Conservation (phyloP, 2,329 filamentous ascomycete genomes). For the Fusarium sp. region DNA sequence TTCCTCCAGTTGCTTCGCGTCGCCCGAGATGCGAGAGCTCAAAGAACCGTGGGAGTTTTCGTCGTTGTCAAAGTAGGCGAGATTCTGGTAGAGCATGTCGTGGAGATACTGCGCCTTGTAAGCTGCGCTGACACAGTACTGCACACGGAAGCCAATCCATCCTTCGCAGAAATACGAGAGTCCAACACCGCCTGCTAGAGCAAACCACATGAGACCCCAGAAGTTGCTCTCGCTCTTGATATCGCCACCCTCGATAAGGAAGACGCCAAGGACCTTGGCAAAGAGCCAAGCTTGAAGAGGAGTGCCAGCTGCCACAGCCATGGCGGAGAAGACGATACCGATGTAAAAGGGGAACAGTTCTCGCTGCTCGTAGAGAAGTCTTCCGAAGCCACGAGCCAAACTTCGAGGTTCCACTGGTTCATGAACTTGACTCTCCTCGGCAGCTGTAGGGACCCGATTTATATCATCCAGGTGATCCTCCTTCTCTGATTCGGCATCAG, state of each 20-base stretch:
- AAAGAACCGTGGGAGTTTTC: constrained; percentile 46
- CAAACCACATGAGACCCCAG: constrained; percentile 50
- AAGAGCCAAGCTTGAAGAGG: constrained; percentile 49
- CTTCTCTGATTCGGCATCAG: constrained; percentile 7
- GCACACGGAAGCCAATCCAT: constrained; percentile 32
- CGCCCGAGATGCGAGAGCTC: constrained; percentile 43
- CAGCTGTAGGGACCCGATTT: neutral
- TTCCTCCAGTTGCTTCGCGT: constrained; percentile 50
- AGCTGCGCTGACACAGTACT: constrained; percentile 33
- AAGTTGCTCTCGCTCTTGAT: constrained; percentile 35
- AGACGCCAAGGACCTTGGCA: constrained; percentile 44
- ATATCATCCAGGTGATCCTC: neutral
- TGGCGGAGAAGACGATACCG: constrained; percentile 40
- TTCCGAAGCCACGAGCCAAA: constrained; percentile 29
- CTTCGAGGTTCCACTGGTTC: neutral
- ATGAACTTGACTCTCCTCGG: neutral
- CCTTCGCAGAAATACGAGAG: constrained; percentile 45
- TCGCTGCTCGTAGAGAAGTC: constrained; percentile 36
- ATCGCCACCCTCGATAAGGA: constrained; percentile 47
- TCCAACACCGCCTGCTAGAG: constrained; percentile 45
- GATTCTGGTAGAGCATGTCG: constrained; percentile 46
- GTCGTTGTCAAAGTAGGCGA: constrained; percentile 48
- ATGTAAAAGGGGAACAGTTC: constrained; percentile 43
- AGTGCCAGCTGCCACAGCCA: constrained; percentile 43
- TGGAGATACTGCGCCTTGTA: constrained; percentile 47